These are phyloP conservation scores for Boletus coffeatus DNA, from an alignment of 1,284 basidiomycete species.

Conservation along the genomic window DNA sequence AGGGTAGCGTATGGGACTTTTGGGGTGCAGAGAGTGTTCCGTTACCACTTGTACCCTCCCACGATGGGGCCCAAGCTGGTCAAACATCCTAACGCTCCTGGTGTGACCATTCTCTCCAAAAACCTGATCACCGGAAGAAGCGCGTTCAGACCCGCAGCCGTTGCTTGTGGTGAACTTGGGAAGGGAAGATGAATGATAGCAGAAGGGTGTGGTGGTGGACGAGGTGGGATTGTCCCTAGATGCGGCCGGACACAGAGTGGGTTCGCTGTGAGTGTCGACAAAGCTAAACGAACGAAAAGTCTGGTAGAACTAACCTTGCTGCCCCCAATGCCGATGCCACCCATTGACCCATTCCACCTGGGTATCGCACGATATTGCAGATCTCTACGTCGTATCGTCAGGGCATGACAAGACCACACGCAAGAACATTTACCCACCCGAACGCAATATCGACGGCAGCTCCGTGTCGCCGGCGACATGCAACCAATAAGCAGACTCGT, in stretches of 20 bases:
- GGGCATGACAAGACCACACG: neutral
- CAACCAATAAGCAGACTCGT: slow-evolving; percentile 74
- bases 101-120: neutral
- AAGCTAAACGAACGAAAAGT: neutral
- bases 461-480: slow-evolving; percentile 60
- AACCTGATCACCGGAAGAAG: neutral
- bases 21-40: neutral
- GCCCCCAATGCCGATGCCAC: neutral
- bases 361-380: slow-evolving; percentile 70
- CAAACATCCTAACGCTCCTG: neutral
- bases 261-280: neutral
- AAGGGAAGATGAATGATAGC: neutral
- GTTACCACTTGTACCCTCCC: neutral
- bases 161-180: neutral
- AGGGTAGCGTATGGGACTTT: neutral
- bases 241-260: neutral
- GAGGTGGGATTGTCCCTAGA: neutral
- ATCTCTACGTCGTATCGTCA: slow-evolving; percentile 48
- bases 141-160: neutral
- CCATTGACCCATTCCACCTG: slow-evolving; percentile 26
- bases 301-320: neutral
- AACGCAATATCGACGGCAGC: slow-evolving; percentile 50
- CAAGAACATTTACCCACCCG: slow-evolving; percentile 41
- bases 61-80: neutral
- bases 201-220: neutral